Percentiles rank a stretch among this genome's conserved stretches.
These are phyloP conservation scores for Penicillium coprophilum DNA, from an alignment of 495 filamentous ascomycete genomes.

Conservation along the genomic window DNA sequence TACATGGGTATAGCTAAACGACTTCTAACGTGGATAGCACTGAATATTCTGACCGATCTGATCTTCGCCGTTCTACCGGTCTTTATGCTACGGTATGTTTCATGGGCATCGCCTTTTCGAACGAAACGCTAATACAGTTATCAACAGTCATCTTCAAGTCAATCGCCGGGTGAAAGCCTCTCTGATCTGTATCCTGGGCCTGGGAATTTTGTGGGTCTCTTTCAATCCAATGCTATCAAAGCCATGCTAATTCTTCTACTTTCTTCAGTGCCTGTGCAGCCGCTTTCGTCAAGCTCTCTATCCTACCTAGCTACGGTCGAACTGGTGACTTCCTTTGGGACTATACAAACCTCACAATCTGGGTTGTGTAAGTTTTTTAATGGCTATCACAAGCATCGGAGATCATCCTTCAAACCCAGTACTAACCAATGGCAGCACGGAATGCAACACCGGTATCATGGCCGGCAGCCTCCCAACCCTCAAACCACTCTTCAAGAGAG, in stretches of 20 bases:
- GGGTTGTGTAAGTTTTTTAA: slow-evolving; percentile 23
- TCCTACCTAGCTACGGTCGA: slow-evolving; percentile 36
- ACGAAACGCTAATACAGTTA: background rate
- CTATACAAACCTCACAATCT: slow-evolving; percentile 28
- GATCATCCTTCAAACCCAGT: slow-evolving; percentile 1
- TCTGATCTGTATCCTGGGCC: slow-evolving; percentile 40
- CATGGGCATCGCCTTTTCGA: background rate
- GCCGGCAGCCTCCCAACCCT: slow-evolving; percentile 46
- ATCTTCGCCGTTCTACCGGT: slow-evolving; percentile 44
- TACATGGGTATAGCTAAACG: background rate
- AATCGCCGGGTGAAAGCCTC: slow-evolving; percentile 40
- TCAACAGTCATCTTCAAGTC: slow-evolving; percentile 44
- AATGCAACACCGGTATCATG: slow-evolving; percentile 44
- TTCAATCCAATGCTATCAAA: background rate
- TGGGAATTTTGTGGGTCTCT: slow-evolving; percentile 44
- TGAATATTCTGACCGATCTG: slow-evolving; percentile 47
- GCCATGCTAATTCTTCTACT: background rate
- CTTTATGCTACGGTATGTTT: slow-evolving; percentile 35
- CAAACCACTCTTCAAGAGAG: slow-evolving; percentile 40
- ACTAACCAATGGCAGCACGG: slow-evolving; percentile 22
- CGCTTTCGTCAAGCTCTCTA: slow-evolving; percentile 46
- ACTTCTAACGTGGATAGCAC: slow-evolving; percentile 24
- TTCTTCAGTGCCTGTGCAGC: slow-evolving; percentile 42
- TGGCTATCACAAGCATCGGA: no score
- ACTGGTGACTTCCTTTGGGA: slow-evolving; percentile 50